Evolutionary conservation across 345 rosid species (phyloP).

Genomic region (Lepidium sativum): DNA sequence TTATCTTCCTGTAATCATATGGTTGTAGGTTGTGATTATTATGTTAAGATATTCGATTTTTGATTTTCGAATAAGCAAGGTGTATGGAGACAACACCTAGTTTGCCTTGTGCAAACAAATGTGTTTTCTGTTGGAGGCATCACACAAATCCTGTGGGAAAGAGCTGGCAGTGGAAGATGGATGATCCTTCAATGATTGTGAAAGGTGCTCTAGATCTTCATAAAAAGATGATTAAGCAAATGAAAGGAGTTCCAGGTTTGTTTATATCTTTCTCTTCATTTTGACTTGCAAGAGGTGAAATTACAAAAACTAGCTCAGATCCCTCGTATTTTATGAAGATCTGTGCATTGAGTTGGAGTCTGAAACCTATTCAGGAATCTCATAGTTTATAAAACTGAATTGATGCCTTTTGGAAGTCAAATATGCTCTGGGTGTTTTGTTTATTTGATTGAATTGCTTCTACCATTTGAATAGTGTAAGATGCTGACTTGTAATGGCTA

Average conservation of each 20-base stretch:
- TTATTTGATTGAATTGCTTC: background rate
- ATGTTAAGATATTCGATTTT: background rate
- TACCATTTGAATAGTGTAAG: background rate
- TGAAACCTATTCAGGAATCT: background rate
- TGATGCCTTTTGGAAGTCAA: background rate
- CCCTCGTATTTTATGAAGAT: background rate
- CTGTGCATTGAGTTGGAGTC: background rate
- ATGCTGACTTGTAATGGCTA: background rate
- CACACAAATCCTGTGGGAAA: conserved; percentile 98
- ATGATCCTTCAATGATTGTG: conserved; percentile 82
- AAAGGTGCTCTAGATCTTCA: conserved; percentile 81
- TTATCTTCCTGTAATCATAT: background rate
- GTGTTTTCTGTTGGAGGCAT: conserved; percentile 99
- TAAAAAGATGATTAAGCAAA: conserved; percentile 88
- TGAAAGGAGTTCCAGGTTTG: conserved; percentile 98
- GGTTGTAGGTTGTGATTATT: background rate
- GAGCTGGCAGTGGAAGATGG: conserved; percentile 99
- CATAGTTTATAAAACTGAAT: background rate
- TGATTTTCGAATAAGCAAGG: conserved; percentile 30
- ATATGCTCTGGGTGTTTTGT: background rate
- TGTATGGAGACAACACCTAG: conserved; percentile 99
- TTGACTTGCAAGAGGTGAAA: background rate
- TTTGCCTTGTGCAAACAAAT: conserved; percentile 97
- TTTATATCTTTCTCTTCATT: background rate
- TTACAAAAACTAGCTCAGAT: background rate